Base-by-base conservation (phyloP, 2,329 filamentous ascomycete genomes). In the Aspergillus aculeatinus region DNA sequence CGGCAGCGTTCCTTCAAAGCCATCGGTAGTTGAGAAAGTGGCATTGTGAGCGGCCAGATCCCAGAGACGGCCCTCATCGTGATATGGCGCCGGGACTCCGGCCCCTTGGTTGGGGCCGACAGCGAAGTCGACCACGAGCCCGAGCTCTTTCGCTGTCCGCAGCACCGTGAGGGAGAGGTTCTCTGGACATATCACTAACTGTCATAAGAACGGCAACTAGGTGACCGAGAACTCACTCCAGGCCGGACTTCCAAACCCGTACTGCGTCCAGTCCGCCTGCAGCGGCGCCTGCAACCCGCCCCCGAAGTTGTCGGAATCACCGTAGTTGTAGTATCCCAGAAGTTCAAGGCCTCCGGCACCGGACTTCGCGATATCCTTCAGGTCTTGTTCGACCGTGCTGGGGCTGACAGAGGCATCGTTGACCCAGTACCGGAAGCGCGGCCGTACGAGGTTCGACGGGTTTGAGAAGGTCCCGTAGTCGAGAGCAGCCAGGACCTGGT, bases 31-130 rank as follows among this genome's bases (percentile, higher is more conserved):
- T 0, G 51, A 14, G n/a, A 54, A 27, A 5, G 14, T 47, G 7
- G 16, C 10, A 1, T 42, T 52, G 10, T 23, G 49, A 14, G 49
- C 14, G 14, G 56, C 33, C 19, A 60, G 25, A 29, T 60, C 59
- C 59, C 59, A 60, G 2, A 60, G 23, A 9, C 75, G 61, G 0
- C 74, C 77, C 2, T 72, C 68, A 50, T 73, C 68, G 23, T 71
- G 64, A 1, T 62, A 57, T 1, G 67, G 63, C 0, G 76, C 73
- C 1, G 80, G 81, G 3, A 81, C 78, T 14, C 81, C 81, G 50
- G 77, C 73, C 4, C 81, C 82, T 64, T 81, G 77, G 60, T 80
- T 81, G 0, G 81, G 76, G 0, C 81, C 81, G 1, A 83, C 51
- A 0, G 77, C 70, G 63, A 81, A 80, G 62, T 83, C 81, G 65